Percentiles rank a stretch among this genome's conserved stretches.
Evolutionary conservation across 2,329 filamentous ascomycete genomes (phyloP).

Genomic region (Arthrobotrys pseudoclavata): DNA sequence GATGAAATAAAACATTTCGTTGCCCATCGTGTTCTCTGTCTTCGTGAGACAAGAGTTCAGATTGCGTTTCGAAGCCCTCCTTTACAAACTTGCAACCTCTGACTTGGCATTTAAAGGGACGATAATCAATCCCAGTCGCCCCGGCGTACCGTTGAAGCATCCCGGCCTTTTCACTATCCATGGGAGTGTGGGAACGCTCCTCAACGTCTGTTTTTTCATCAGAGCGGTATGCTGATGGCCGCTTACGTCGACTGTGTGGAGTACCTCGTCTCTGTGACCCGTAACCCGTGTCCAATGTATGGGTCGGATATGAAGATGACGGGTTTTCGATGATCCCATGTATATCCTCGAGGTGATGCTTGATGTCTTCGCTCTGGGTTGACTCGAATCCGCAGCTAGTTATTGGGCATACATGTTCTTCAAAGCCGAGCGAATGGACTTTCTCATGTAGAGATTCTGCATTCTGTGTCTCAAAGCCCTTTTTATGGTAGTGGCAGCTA

Average conservation of each 20-base stretch:
- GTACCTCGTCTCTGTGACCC: slow-evolving; percentile 24
- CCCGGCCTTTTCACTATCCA: slow-evolving; percentile 27
- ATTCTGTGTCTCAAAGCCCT: slow-evolving; percentile 55
- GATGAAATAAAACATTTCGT: slow-evolving; percentile 30
- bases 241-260: slow-evolving; percentile 30
- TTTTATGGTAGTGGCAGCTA: slow-evolving; percentile 55
- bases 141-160: slow-evolving; percentile 19
- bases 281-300: not conserved
- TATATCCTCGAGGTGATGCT: slow-evolving; percentile 54
- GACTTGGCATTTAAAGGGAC: slow-evolving; percentile 55
- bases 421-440: slow-evolving; percentile 49
- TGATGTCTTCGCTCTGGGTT: slow-evolving; percentile 45
- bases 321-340: slow-evolving; percentile 44
- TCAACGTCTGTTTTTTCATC: slow-evolving; percentile 37
- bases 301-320: slow-evolving; percentile 18
- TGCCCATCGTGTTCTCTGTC: slow-evolving; percentile 53
- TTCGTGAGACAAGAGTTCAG: slow-evolving; percentile 49
- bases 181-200: slow-evolving; percentile 24
- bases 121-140: slow-evolving; percentile 37
- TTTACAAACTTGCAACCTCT: slow-evolving; percentile 58
- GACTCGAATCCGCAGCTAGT: slow-evolving; percentile 45
- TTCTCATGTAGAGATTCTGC: slow-evolving; percentile 53
- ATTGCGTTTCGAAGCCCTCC: slow-evolving; percentile 57
- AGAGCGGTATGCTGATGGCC: slow-evolving; percentile 25
- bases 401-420: slow-evolving; percentile 46